A percentile compares a stretch with the other conserved stretches of the same genome.
Evolutionary conservation across 345 rosid species (phyloP).

Genomic region (Sonneratia caseolaris): DNA sequence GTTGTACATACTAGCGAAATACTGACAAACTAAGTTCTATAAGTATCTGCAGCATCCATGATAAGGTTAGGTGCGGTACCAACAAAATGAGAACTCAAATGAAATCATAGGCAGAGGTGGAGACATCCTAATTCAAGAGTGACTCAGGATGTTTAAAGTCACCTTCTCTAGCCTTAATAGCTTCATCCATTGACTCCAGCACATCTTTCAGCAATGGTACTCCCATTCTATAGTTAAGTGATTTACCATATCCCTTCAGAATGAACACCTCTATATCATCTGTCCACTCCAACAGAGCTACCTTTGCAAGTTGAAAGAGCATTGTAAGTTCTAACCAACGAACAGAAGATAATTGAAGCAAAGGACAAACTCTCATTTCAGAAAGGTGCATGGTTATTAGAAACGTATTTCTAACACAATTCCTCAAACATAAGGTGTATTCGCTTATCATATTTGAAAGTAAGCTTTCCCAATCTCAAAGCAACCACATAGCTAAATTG

Average conservation of each 20-base stretch:
- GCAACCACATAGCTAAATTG: neutral
- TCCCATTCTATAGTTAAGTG: conserved; percentile 85
- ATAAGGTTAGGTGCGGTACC: neutral
- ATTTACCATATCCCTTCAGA: conserved; percentile 77
- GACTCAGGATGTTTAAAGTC: conserved; percentile 6
- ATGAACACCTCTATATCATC: conserved; percentile 79
- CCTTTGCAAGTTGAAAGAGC: conserved; percentile 25
- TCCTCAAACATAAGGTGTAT: neutral
- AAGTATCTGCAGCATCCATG: neutral
- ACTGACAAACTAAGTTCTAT: neutral
- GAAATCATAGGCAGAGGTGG: no score
- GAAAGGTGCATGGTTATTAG: neutral
- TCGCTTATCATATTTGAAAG: neutral
- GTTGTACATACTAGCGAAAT: neutral
- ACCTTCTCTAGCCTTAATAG: conserved; percentile 77
- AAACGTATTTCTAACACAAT: neutral
- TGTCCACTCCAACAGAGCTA: conserved; percentile 90
- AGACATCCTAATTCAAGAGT: neutral
- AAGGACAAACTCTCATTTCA: neutral
- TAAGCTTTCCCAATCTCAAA: neutral
- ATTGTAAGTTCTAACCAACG: neutral
- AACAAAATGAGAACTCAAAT: neutral
- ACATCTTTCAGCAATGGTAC: conserved; percentile 80
- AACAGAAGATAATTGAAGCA: neutral
- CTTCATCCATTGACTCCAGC: conserved; percentile 77